These are phyloP conservation scores for Albatrellus ellisii DNA, from an alignment of 768 basidiomycete species.

Conservation along the genomic window DNA sequence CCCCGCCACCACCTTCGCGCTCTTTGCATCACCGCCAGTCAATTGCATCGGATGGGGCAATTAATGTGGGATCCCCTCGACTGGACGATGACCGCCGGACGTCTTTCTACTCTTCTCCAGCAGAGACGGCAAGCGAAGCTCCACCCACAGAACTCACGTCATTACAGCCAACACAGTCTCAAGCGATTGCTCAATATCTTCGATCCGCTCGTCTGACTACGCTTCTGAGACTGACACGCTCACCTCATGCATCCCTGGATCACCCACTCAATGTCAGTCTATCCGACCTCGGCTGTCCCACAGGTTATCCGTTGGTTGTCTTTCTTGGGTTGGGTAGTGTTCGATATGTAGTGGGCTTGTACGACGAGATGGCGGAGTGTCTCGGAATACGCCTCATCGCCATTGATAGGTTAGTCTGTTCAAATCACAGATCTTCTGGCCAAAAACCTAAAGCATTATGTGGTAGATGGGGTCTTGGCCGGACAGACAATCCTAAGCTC, in stretches of 20 bases:
- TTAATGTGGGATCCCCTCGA: conserved; percentile 3
- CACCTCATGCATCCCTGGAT: conserved; percentile 66
- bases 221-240: conserved; percentile 62
- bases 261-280: conserved; percentile 75
- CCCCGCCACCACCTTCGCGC: conserved; percentile 16
- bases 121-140: conserved; percentile 14
- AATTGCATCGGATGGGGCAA: conserved; percentile 12
- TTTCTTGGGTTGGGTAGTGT: conserved; percentile 94
- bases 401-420: conserved; percentile 61
- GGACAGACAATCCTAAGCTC: conserved; percentile 55
- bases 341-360: conserved; percentile 86
- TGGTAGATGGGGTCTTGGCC: conserved; percentile 81
- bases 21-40: conserved; percentile 17
- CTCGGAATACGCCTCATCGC: conserved; percentile 83
- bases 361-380: conserved; percentile 91
- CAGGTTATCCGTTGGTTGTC: conserved; percentile 80
- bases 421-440: neutral
- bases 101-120: conserved; percentile 2
- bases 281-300: conserved; percentile 81
- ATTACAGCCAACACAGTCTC: conserved; percentile 38
- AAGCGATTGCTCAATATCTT: conserved; percentile 75
- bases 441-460: conserved; percentile 4
- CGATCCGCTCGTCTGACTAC: conserved; percentile 81
- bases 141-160: conserved; percentile 32
- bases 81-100: conserved; percentile 1